phyloP scores from a whole-genome alignment of 768 basidiomycete species.

The Vishniacozyma victoriae region DNA sequence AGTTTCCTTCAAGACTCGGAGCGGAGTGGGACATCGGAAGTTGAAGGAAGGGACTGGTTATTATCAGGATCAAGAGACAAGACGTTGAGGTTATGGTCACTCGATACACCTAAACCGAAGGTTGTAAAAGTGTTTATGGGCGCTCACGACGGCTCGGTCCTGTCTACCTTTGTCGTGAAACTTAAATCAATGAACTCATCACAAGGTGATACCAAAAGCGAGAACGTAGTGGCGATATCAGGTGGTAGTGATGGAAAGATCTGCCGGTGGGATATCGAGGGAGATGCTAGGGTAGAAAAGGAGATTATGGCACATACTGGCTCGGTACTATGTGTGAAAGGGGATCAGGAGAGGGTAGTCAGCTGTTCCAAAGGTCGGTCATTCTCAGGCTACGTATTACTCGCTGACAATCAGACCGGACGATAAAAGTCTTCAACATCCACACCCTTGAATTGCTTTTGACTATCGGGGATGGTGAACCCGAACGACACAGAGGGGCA shows the following conservation, averaged over 20 bases:
- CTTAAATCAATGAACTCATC: not conserved
- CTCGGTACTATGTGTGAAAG: constrained; percentile 40
- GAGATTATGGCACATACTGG: constrained; percentile 31
- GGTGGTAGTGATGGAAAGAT: constrained; percentile 43
- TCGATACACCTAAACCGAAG: constrained; percentile 12
- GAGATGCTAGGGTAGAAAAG: constrained; percentile 23
- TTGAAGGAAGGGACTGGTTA: constrained; percentile 37
- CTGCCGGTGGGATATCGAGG: constrained; percentile 41
- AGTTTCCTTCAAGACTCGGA: not conserved
- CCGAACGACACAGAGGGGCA: constrained; percentile 18
- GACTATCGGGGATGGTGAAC: constrained; percentile 23
- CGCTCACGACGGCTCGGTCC: constrained; percentile 39
- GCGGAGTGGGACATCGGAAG: not conserved
- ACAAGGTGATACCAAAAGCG: not conserved
- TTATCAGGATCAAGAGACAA: constrained; percentile 43
- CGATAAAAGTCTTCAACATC: constrained; percentile 38
- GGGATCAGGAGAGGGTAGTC: constrained; percentile 38
- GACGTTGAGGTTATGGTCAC: constrained; percentile 38
- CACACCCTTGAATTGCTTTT: constrained; percentile 32
- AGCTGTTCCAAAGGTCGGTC: constrained; percentile 42
- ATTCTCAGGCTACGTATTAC: not conserved
- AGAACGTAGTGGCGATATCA: constrained; percentile 22
- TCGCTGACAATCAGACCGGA: constrained; percentile 29
- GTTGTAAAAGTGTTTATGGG: constrained; percentile 42
- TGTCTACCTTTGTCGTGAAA: constrained; percentile 20